phyloP scores from a whole-genome alignment of 306 rosid species.

The Lablab purpureus region DNA sequence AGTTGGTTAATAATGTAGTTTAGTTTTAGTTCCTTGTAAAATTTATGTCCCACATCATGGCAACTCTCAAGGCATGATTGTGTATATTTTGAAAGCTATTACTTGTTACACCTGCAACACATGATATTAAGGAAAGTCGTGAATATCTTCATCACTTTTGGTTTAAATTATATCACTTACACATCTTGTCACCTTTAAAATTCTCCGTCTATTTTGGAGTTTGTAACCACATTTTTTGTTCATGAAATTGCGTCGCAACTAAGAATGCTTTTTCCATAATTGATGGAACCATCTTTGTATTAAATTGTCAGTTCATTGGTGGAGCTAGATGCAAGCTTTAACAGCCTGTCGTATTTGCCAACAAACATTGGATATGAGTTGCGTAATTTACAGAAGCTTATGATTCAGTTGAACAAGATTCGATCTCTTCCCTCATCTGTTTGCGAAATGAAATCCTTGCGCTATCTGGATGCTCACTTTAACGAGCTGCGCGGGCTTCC shows the following conservation, averaged over 20 bases:
- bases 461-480: slow-evolving; percentile 88
- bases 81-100: not conserved
- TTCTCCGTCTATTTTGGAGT: too few relatives aligned
- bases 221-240: not conserved
- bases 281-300: slow-evolving; percentile 29
- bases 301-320: slow-evolving; percentile 81
- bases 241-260: not conserved
- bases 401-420: slow-evolving; percentile 78
- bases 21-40: not conserved
- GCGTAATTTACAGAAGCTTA: slow-evolving; percentile 68
- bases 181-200: too few relatives aligned
- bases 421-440: slow-evolving; percentile 85
- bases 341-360: slow-evolving; percentile 86
- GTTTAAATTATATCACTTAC: too few relatives aligned
- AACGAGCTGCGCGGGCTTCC: slow-evolving; percentile 94
- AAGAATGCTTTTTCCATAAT: not conserved
- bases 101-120: too few relatives aligned
- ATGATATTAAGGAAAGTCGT: not conserved
- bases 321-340: slow-evolving; percentile 93
- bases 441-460: slow-evolving; percentile 83
- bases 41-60: not conserved
- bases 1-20: not conserved
- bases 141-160: not conserved
- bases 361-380: slow-evolving; percentile 88
- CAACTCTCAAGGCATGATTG: not conserved